These are phyloP conservation scores for Isochrysis galbana DNA, from an alignment of 78 protist genomes.

Conservation along the genomic window DNA sequence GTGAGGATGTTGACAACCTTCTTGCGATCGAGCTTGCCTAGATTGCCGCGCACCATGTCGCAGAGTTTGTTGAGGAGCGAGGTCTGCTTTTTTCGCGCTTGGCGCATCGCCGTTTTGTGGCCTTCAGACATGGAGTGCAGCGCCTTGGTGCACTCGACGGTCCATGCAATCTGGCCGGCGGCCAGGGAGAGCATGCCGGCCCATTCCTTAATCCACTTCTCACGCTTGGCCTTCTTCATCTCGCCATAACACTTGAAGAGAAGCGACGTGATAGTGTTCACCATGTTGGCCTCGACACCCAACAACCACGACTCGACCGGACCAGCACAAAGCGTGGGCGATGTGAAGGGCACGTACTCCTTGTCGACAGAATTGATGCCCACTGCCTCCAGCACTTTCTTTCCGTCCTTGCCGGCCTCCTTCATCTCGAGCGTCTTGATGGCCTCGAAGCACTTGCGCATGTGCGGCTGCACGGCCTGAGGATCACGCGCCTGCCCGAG, in stretches of 20 bases:
- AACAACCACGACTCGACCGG: constrained; percentile 81
- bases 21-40: neutral
- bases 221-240: constrained; percentile 55
- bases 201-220: constrained; percentile 62
- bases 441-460: constrained; percentile 53
- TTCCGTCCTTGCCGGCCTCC: neutral
- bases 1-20: constrained; percentile 77
- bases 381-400: constrained; percentile 6
- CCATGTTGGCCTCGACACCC: constrained; percentile 42
- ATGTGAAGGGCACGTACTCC: constrained; percentile 58
- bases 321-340: constrained; percentile 56
- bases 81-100: constrained; percentile 36
- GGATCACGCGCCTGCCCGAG: constrained; percentile 79
- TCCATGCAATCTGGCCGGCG: constrained; percentile 85
- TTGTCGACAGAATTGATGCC: constrained; percentile 65
- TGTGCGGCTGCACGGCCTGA: constrained; percentile 63
- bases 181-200: constrained; percentile 76
- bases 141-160: constrained; percentile 62
- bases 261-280: constrained; percentile 32
- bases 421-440: neutral
- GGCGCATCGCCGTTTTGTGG: neutral
- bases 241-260: constrained; percentile 1
- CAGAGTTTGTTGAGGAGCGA: constrained; percentile 59
- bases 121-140: constrained; percentile 19
- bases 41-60: neutral